Conservation (phyloP, 1,284 basidiomycete species). For the Tylopilus microsporus region DNA sequence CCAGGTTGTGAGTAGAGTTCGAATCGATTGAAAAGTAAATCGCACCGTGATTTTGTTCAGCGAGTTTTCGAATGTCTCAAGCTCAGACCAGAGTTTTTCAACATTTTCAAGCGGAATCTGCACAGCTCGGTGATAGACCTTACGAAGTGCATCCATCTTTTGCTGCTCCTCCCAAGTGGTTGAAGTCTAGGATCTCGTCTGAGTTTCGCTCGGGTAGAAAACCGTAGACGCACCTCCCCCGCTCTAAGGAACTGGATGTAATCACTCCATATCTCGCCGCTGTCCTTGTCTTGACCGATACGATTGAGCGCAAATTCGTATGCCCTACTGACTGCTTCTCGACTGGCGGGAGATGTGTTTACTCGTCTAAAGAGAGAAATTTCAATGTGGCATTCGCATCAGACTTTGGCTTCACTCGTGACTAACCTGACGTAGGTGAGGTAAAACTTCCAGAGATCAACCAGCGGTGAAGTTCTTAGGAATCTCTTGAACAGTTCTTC, state of each 20-base stretch:
- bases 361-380: conserved; percentile 40
- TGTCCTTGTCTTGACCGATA: conserved; percentile 81
- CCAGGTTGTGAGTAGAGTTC: conserved; percentile 9
- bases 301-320: conserved; percentile 93
- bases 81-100: conserved; percentile 91
- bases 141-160: conserved; percentile 89
- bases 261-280: conserved; percentile 70
- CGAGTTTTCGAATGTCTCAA: conserved; percentile 88
- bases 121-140: conserved; percentile 90
- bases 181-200: conserved; percentile 42
- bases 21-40: background rate
- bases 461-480: conserved; percentile 74
- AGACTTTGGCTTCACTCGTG: conserved; percentile 6
- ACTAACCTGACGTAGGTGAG: conserved; percentile 75
- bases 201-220: conserved; percentile 8
- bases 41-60: conserved; percentile 84
- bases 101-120: conserved; percentile 92
- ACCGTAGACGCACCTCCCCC: conserved; percentile 55
- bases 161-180: conserved; percentile 95
- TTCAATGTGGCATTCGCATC: conserved; percentile 12
- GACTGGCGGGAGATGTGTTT: conserved; percentile 53
- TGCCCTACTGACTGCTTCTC: conserved; percentile 77
- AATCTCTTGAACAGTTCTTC: conserved; percentile 79
- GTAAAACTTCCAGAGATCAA: conserved; percentile 86
- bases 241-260: conserved; percentile 83